Evolutionary conservation across 805 yeast genomes (phyloP).

Genomic region (Teunomyces kruisii): DNA sequence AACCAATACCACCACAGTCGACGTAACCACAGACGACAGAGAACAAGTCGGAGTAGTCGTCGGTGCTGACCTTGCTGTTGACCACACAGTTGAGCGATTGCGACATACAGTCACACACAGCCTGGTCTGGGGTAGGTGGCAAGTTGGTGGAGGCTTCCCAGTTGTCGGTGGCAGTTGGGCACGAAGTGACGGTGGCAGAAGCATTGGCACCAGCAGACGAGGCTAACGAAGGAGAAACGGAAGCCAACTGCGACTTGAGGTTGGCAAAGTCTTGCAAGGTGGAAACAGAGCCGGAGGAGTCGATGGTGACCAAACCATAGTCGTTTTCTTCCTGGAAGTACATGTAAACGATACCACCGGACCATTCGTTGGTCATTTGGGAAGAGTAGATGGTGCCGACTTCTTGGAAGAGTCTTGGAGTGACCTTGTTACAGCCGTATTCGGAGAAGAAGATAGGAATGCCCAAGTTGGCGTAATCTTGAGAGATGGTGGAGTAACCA

Average conservation of each 20-base stretch:
- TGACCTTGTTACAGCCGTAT: slow-evolving; percentile 73
- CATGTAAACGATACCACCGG: slow-evolving; percentile 89
- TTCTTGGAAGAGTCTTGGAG: slow-evolving; percentile 73
- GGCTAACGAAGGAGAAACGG: slow-evolving; percentile 53
- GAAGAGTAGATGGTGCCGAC: slow-evolving; percentile 61
- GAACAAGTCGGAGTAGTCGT: slow-evolving; percentile 37
- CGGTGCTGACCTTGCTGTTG: slow-evolving; percentile 22
- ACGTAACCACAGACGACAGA: slow-evolving; percentile 29
- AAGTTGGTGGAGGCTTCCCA: slow-evolving; percentile 41
- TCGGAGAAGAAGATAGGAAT: slow-evolving; percentile 80
- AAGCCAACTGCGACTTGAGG: slow-evolving; percentile 58
- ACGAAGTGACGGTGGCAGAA: slow-evolving; percentile 29
- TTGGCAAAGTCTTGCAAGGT: slow-evolving; percentile 65
- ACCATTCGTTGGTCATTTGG: slow-evolving; percentile 82
- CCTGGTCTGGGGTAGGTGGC: slow-evolving; percentile 45
- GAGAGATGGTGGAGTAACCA: slow-evolving; percentile 67
- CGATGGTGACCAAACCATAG: slow-evolving; percentile 68
- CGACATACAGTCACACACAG: slow-evolving; percentile 37
- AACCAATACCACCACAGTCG: slow-evolving; percentile 38
- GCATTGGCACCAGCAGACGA: slow-evolving; percentile 18
- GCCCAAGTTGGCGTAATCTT: slow-evolving; percentile 61
- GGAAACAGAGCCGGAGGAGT: slow-evolving; percentile 45
- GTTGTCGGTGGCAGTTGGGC: slow-evolving; percentile 32
- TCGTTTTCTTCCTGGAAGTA: slow-evolving; percentile 74
- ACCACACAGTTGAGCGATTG: slow-evolving; percentile 37